These are phyloP conservation scores for Xylaria nigripes DNA, from an alignment of 495 filamentous ascomycete genomes.

Conservation along the genomic window DNA sequence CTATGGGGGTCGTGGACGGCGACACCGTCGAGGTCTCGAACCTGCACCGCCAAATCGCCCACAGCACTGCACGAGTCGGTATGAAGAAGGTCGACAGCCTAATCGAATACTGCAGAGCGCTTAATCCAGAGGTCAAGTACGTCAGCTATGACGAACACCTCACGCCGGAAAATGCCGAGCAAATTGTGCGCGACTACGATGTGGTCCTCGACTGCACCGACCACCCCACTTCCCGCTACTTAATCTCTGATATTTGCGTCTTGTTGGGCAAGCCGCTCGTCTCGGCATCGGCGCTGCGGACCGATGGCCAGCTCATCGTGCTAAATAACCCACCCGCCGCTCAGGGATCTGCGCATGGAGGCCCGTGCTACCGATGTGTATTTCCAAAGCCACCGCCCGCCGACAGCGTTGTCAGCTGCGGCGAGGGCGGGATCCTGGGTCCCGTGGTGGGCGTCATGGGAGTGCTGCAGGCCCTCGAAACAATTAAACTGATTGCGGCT, in stretches of 20 bases:
- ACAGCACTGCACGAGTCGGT: slow-evolving; percentile 63
- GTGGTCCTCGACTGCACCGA: slow-evolving; percentile 92
- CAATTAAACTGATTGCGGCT: slow-evolving; percentile 67
- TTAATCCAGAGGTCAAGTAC: slow-evolving; percentile 65
- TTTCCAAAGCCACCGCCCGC: slow-evolving; percentile 82
- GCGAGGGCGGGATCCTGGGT: slow-evolving; percentile 85
- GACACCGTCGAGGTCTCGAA: slow-evolving; percentile 86
- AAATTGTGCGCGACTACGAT: slow-evolving; percentile 62
- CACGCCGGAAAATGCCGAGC: slow-evolving; percentile 52
- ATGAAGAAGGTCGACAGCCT: slow-evolving; percentile 75
- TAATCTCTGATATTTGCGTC: slow-evolving; percentile 85
- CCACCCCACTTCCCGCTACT: slow-evolving; percentile 80
- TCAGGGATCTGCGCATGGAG: slow-evolving; percentile 33
- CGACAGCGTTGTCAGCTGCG: slow-evolving; percentile 68
- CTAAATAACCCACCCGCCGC: slow-evolving; percentile 57
- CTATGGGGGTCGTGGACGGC: slow-evolving; percentile 75
- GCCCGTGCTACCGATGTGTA: slow-evolving; percentile 90
- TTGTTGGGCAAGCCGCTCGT: slow-evolving; percentile 71
- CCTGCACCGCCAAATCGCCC: slow-evolving; percentile 85
- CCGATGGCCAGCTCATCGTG: slow-evolving; percentile 83
- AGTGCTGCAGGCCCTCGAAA: slow-evolving; percentile 79
- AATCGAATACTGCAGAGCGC: slow-evolving; percentile 51
- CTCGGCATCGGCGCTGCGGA: slow-evolving; percentile 77
- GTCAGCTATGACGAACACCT: slow-evolving; percentile 53
- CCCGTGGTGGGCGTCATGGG: slow-evolving; percentile 95